Evolutionary conservation across 2,329 filamentous ascomycete genomes (phyloP).

Genomic region (Raffaelea arxii): DNA sequence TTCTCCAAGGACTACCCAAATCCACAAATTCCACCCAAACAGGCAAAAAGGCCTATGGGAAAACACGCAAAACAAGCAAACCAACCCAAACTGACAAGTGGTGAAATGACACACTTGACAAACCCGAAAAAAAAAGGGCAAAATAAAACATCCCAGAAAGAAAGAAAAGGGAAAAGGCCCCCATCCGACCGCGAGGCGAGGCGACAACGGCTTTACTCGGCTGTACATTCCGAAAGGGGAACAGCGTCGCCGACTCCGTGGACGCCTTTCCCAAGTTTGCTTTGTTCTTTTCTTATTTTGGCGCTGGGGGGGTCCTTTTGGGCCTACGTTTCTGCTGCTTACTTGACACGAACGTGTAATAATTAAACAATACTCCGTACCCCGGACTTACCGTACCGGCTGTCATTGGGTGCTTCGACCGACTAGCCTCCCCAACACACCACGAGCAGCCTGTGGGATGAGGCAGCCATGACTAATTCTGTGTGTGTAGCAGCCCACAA

Average conservation of each 20-base stretch:
- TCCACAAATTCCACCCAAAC: no score
- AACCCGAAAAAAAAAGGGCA: no score
- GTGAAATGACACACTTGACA: no score
- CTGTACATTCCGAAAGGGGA: background rate
- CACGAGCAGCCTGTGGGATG: background rate
- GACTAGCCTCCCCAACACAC: background rate
- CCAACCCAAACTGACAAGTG: no score
- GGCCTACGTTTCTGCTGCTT: background rate
- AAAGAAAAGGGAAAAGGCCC: no score
- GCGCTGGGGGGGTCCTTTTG: background rate
- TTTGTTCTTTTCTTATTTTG: background rate
- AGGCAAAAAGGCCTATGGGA: no score
- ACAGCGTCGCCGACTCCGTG: background rate
- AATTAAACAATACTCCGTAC: no score
- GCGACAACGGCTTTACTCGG: background rate
- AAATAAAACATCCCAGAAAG: no score
- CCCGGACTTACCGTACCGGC: background rate
- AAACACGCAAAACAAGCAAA: no score
- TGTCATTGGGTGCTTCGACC: background rate
- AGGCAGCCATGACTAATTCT: background rate
- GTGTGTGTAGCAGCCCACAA: no score
- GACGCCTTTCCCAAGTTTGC: no score
- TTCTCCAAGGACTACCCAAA: background rate
- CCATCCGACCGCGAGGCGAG: background rate
- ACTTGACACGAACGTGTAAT: slow-evolving; percentile 5